Evolutionary conservation across 495 filamentous ascomycete species (phyloP).

Genomic region (Aspergillus sclerotioniger): DNA sequence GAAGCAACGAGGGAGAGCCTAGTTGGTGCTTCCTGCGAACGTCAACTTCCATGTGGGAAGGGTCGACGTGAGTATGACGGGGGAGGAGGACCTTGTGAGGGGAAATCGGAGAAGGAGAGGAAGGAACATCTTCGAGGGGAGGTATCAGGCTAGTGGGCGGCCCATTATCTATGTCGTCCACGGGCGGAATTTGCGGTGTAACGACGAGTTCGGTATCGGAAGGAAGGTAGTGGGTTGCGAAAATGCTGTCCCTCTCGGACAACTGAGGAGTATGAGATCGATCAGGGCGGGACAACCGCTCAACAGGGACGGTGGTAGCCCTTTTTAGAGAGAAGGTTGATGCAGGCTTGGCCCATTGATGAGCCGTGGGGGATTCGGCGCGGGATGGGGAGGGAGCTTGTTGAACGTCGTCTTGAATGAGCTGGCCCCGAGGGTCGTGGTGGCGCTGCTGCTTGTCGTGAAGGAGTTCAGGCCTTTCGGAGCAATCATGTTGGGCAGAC

Average conservation of each 20-base stretch:
- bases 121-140: conserved; percentile 30
- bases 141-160: conserved; percentile 29
- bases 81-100: conserved; percentile 39
- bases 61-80: conserved; percentile 31
- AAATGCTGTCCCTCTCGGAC: conserved; percentile 63
- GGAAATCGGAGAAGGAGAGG: conserved; percentile 34
- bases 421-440: conserved; percentile 33
- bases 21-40: conserved; percentile 39
- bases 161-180: conserved; percentile 32
- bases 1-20: conserved; percentile 31
- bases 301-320: conserved; percentile 29
- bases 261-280: conserved; percentile 47
- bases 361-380: conserved; percentile 41
- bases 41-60: conserved; percentile 48
- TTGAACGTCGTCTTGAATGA: conserved; percentile 31
- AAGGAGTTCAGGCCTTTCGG: conserved; percentile 30
- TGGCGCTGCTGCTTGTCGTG: conserved; percentile 45
- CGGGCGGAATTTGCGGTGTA: conserved; percentile 50
- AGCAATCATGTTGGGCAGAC: conserved; percentile 49
- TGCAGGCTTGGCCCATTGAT: conserved; percentile 35
- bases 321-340: conserved; percentile 39
- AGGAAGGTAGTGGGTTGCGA: conserved; percentile 58
- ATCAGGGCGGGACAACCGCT: conserved; percentile 27
- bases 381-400: conserved; percentile 39
- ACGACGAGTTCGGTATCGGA: conserved; percentile 44